Conservation (phyloP, 169 alveolate species). For the Haemoproteus tartakovskyi region DNA sequence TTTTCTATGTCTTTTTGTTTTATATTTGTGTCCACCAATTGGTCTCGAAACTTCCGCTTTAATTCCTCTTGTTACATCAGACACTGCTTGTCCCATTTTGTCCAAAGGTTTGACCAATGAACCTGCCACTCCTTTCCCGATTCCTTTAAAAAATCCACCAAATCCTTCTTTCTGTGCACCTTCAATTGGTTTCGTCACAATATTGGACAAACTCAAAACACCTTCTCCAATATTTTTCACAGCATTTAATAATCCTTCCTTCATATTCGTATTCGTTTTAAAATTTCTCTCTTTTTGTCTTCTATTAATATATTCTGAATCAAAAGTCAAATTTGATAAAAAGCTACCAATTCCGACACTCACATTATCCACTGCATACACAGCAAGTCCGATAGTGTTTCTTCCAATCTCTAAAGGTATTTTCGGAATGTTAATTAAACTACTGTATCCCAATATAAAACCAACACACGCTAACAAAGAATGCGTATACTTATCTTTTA, state of each 20-base stretch:
- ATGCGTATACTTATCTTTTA: constrained; percentile 81
- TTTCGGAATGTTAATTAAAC: constrained; percentile 86
- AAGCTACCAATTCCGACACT: constrained; percentile 82
- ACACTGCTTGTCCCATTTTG: constrained; percentile 89
- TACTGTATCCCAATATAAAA: constrained; percentile 85
- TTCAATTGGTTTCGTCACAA: constrained; percentile 88
- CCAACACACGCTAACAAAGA: constrained; percentile 79
- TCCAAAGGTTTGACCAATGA: constrained; percentile 90
- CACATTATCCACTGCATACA: constrained; percentile 86
- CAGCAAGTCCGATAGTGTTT: constrained; percentile 86
- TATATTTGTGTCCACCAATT: constrained; percentile 76
- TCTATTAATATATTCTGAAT: constrained; percentile 86
- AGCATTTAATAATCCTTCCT: constrained; percentile 84
- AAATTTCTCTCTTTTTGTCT: constrained; percentile 77
- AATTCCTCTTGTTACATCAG: constrained; percentile 85
- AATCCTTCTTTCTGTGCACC: constrained; percentile 90
- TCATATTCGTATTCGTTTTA: constrained; percentile 75
- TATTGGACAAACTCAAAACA: constrained; percentile 82
- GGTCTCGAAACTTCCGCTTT: constrained; percentile 84
- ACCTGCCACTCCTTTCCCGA: constrained; percentile 89
- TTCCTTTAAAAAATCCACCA: constrained; percentile 87
- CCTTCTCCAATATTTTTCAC: constrained; percentile 88
- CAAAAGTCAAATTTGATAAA: constrained; percentile 86
- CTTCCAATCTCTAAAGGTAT: constrained; percentile 86
- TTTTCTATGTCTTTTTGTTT: constrained; percentile 75